Conservation (phyloP, 129 eudicot genomes). For the Flaveria ramosissima region DNA sequence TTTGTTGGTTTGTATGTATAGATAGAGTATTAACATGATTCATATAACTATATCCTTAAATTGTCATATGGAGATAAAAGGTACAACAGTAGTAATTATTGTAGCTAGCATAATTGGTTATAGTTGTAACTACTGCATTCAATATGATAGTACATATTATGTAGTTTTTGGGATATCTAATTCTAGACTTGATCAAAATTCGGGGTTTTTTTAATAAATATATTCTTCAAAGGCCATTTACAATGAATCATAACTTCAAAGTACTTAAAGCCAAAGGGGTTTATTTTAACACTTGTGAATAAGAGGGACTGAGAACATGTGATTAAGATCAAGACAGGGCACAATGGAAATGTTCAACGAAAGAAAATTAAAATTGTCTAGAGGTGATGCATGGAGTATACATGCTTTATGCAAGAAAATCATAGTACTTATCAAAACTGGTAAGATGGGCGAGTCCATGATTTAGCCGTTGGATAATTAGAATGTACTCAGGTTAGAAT, state of each 20-base stretch:
- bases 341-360: neutral
- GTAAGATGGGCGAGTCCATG: slow-evolving; percentile 1
- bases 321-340: slow-evolving; percentile 9
- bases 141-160: slow-evolving; percentile 22
- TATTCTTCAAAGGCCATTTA: neutral
- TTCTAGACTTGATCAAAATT: too few species aligned
- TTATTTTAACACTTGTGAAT: neutral
- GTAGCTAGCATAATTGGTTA: slow-evolving; percentile 16
- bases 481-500: neutral
- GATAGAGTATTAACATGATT: neutral
- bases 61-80: neutral
- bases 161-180: slow-evolving; percentile 12
- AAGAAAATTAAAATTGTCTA: too few species aligned
- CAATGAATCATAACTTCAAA: neutral
- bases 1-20: neutral
- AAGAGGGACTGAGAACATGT: neutral
- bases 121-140: slow-evolving; percentile 24
- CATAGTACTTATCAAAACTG: neutral
- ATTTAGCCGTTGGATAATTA: neutral
- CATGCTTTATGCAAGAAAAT: neutral
- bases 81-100: slow-evolving; percentile 8
- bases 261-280: neutral
- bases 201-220: neutral
- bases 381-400: neutral
- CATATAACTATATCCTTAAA: neutral